A percentile compares a stretch with the other conserved stretches of the same genome.
Evolutionary conservation across 75 land plant species (phyloP).

Genomic region (Picea sitchensis): DNA sequence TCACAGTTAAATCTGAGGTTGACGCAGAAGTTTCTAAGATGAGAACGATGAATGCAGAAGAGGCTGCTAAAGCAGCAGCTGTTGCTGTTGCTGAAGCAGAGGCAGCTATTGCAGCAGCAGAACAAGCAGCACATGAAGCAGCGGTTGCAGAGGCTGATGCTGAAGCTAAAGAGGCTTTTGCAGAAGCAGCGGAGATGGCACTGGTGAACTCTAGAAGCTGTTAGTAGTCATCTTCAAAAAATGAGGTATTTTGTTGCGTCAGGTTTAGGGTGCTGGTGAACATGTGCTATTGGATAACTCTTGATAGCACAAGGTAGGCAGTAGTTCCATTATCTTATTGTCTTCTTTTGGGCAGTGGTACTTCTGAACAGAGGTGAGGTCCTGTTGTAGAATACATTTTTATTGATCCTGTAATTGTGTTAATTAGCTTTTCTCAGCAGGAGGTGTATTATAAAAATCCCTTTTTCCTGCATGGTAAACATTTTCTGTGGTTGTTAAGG

Average conservation of each 20-base stretch:
- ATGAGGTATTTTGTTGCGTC: not conserved
- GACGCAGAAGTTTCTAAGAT: slow-evolving; percentile 65
- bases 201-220: slow-evolving; percentile 16
- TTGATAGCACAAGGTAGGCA: not conserved
- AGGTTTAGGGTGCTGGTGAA: not conserved
- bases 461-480: slow-evolving; percentile 5
- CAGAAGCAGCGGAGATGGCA: slow-evolving; percentile 60
- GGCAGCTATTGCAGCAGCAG: slow-evolving; percentile 81
- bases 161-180: slow-evolving; percentile 81
- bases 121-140: slow-evolving; percentile 81
- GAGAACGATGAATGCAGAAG: slow-evolving; percentile 69
- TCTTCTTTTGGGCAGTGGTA: not conserved
- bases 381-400: not conserved
- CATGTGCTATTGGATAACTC: not conserved
- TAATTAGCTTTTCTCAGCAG: not conserved
- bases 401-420: not conserved
- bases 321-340: not conserved
- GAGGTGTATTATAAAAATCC: not conserved
- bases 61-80: slow-evolving; percentile 88
- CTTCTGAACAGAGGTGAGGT: not conserved
- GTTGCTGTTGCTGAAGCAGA: slow-evolving; percentile 91
- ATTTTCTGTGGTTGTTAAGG: not conserved
- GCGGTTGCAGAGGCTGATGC: slow-evolving; percentile 94
- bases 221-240: not conserved
- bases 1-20: slow-evolving; percentile 25